A percentile compares a stretch with the other conserved stretches of the same genome.
These are phyloP conservation scores for Cadophora sp. DNA, from an alignment of 2,329 filamentous ascomycete genomes.

Conservation along the genomic window DNA sequence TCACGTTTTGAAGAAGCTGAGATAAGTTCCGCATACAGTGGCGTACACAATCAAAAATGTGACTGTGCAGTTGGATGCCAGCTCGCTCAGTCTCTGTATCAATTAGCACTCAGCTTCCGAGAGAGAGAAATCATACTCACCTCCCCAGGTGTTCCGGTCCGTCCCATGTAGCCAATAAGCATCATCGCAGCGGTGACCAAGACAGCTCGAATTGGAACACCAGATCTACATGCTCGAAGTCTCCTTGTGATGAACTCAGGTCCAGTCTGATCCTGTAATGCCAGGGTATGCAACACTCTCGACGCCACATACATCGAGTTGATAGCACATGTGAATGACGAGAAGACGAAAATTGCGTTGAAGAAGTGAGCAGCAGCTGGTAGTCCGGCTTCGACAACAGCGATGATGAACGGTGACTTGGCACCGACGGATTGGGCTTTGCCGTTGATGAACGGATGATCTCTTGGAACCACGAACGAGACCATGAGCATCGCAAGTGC, in stretches of 20 bases:
- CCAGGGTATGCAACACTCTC: constrained; percentile 47
- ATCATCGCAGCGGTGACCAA: constrained; percentile 49
- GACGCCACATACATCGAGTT: constrained; percentile 49
- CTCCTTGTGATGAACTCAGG: constrained; percentile 50
- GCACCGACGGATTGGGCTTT: constrained; percentile 45
- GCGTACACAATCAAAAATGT: constrained; percentile 50
- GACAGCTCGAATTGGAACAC: constrained; percentile 49
- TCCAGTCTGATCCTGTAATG: constrained; percentile 48
- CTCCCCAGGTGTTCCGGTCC: constrained; percentile 46
- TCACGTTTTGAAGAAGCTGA: constrained; percentile 49
- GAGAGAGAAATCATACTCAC: constrained; percentile 37
- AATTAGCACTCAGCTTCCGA: constrained; percentile 20
- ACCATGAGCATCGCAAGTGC: constrained; percentile 37
- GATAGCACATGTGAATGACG: constrained; percentile 48
- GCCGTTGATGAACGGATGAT: constrained; percentile 51
- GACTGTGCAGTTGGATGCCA: constrained; percentile 48
- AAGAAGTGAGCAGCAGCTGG: constrained; percentile 47
- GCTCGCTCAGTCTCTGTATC: constrained; percentile 46
- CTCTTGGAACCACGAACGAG: constrained; percentile 47
- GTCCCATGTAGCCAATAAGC: constrained; percentile 49
- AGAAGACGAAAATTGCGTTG: constrained; percentile 49
- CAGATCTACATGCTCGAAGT: constrained; percentile 46
- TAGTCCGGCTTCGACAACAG: constrained; percentile 47
- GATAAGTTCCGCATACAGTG: constrained; percentile 50
- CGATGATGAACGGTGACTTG: constrained; percentile 49